phyloP scores from a whole-genome alignment of 106 monocot genomes.

The Allium cepa region DNA sequence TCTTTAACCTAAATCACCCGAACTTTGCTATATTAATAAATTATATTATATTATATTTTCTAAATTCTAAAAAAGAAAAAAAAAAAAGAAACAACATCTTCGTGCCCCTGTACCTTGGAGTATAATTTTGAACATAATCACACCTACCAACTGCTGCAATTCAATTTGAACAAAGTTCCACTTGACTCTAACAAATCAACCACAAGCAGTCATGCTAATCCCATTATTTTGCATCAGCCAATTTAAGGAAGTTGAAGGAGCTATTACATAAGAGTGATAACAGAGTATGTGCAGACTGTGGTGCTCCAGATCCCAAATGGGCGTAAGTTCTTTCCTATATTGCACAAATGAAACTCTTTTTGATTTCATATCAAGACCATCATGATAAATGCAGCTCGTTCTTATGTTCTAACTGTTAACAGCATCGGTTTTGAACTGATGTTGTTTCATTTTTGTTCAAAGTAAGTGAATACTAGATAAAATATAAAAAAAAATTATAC shows the following conservation, averaged over 20 bases:
- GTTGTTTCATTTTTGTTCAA: too few species aligned
- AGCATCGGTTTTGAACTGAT: too few species aligned
- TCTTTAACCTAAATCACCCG: too few species aligned
- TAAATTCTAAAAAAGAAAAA: neutral
- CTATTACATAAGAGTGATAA: conserved; percentile 60
- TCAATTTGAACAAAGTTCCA: too few species aligned
- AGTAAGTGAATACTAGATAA: too few species aligned
- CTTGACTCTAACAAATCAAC: neutral
- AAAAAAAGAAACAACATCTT: neutral
- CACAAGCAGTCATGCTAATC: neutral
- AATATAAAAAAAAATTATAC: too few species aligned
- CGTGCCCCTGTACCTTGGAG: neutral
- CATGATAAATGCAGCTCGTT: too few species aligned
- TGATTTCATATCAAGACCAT: too few species aligned
- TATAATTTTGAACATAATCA: neutral
- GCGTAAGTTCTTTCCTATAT: conserved; percentile 37
- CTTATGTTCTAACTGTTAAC: too few species aligned
- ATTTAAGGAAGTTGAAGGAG: conserved; percentile 40
- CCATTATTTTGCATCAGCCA: conserved; percentile 24
- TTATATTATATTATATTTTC: neutral
- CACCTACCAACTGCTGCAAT: neutral
- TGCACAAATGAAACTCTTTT: too few species aligned
- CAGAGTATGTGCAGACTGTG: conserved; percentile 59
- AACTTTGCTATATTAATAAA: too few species aligned
- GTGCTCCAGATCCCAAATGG: conserved; percentile 67